A percentile compares a stretch with the other conserved stretches of the same genome.
Evolutionary conservation across 1,139 yeast genomes (phyloP).

Genomic region (Cylindricascospora bacillispora): DNA sequence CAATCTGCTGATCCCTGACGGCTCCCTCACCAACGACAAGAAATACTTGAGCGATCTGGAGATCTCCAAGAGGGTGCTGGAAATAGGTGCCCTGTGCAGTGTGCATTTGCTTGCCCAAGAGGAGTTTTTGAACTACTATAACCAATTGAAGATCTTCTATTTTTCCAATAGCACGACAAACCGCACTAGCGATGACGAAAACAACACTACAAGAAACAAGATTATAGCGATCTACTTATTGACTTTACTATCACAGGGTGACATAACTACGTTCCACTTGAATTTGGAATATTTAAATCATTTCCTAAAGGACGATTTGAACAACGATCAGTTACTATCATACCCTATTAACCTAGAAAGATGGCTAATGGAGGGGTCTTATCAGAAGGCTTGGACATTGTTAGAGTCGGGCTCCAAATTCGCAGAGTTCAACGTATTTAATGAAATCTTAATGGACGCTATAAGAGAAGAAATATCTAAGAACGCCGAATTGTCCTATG

Average conservation of each 20-base stretch:
- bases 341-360: slow-evolving; percentile 86
- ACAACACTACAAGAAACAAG: slow-evolving; percentile 35
- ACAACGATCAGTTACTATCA: slow-evolving; percentile 45
- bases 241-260: slow-evolving; percentile 67
- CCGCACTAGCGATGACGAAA: too few relatives aligned
- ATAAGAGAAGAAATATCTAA: slow-evolving; percentile 81
- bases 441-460: slow-evolving; percentile 54
- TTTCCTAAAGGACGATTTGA: slow-evolving; percentile 39
- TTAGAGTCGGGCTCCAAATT: slow-evolving; percentile 32
- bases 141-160: slow-evolving; percentile 72
- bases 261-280: slow-evolving; percentile 77
- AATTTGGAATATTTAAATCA: slow-evolving; percentile 66
- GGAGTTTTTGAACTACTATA: slow-evolving; percentile 57
- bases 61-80: slow-evolving; percentile 71
- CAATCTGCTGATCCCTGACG: slow-evolving; percentile 62
- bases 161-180: slow-evolving; percentile 29
- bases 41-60: slow-evolving; percentile 49
- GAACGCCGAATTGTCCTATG: slow-evolving; percentile 71
- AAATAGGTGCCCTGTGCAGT: slow-evolving; percentile 73
- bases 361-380: slow-evolving; percentile 93
- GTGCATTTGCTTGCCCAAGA: slow-evolving; percentile 51
- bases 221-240: slow-evolving; percentile 66
- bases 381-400: slow-evolving; percentile 81
- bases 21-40: slow-evolving; percentile 28
- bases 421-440: slow-evolving; percentile 47